Evolutionary conservation across 148 eudicot species (phyloP), one percentile per base, ranked within the genome.

Genomic region (Cornus suecica): DNA sequence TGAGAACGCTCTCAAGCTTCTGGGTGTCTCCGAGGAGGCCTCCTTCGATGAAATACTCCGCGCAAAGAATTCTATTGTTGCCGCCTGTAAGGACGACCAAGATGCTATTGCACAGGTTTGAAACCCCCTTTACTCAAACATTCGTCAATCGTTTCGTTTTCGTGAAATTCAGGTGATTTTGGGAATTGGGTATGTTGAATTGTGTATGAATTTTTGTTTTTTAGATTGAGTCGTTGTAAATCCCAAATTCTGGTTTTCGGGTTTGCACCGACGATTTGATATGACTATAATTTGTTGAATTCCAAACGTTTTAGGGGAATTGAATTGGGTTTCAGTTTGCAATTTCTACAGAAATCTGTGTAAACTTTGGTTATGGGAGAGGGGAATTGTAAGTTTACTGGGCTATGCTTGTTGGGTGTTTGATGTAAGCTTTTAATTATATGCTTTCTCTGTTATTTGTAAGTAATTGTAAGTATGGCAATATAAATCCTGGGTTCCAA

Each of bases 31-130:
- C 0, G 89, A 94, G 71, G 91, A 89, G 2, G 98, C 97, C 28
- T 87, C 93, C 1, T 94, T 94, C 66, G 98, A 94, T 68, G 98
- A 92, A 22, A 87, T 94, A 72, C 84, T 94, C 25, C 83, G 97
- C 30, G 98, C 97, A 8, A 94, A 92, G 80, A 94, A 90, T 32
- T 83, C 94, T 9, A 83, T 89, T 64, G 18, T 94, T 31, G 82
- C 87, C 20, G 25, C 86, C 65, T 92, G 89, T 81, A 86, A 86
- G 68, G 97, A 90, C 73, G 97, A 92, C 86, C 87, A 88, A 23
- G 72, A 86, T 63, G 71, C 85, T 52, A 83, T 92, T 82, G 79
- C 92, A 63, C 90, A 92, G 98, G 98, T 94, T 67, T 25, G 2
- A 58, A 20, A 1, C 3, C 3, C 15, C 54, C 54, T 48, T 1